A percentile compares a stretch with the other conserved stretches of the same genome.
Evolutionary conservation across 163 green algal species (phyloP).

Genomic region (Scenedesmus sp.): DNA sequence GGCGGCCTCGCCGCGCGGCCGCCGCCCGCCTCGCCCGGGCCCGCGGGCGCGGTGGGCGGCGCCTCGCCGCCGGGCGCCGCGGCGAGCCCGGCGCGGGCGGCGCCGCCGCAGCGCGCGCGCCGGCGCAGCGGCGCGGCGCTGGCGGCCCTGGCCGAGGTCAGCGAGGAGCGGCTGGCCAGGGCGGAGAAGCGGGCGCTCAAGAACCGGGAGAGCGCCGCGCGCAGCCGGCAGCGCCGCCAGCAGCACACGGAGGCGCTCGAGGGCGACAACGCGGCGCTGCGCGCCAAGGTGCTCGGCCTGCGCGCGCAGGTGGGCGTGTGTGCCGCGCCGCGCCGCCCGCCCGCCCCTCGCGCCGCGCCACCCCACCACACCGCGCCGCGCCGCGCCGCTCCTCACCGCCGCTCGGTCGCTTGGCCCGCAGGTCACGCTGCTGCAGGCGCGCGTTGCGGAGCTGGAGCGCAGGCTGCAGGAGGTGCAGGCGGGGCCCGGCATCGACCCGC

Average conservation of each 20-base stretch:
- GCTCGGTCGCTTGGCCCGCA: neutral
- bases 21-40: too few species aligned
- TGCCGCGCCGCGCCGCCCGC: neutral
- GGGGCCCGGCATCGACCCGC: neutral
- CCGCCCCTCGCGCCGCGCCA: neutral
- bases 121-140: too few species aligned
- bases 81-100: too few species aligned
- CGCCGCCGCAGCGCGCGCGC: too few species aligned
- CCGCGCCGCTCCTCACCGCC: neutral
- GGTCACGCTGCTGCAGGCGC: slow-evolving; percentile 3
- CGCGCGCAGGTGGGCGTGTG: slow-evolving; percentile 2
- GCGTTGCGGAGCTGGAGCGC: slow-evolving; percentile 18
- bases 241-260: slow-evolving; percentile 34
- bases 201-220: slow-evolving; percentile 37
- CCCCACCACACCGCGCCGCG: neutral
- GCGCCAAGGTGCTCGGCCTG: neutral
- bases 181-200: slow-evolving; percentile 41
- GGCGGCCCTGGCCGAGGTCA: slow-evolving; percentile 34
- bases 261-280: slow-evolving; percentile 21
- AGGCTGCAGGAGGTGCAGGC: slow-evolving; percentile 4
- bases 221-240: slow-evolving; percentile 32
- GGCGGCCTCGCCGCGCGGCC: too few species aligned
- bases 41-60: too few species aligned
- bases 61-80: too few species aligned
- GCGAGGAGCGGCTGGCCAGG: slow-evolving; percentile 25